phyloP scores from a whole-genome alignment of 495 filamentous ascomycete genomes.

The Bacidia gigantensis region DNA sequence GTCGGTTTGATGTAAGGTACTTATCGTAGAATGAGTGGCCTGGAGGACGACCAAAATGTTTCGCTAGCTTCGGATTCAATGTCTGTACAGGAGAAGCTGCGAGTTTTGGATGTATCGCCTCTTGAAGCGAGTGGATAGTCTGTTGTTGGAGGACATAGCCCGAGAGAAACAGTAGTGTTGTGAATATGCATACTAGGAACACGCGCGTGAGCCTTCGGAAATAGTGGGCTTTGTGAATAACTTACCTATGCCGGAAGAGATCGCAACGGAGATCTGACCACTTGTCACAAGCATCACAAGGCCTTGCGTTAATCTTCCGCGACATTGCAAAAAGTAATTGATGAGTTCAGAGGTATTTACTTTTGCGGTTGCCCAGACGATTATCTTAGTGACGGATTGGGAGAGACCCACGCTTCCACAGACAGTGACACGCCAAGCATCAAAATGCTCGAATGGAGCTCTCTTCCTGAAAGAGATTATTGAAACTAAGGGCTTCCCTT shows the following conservation, averaged over 20 bases:
- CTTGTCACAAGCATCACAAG: constrained; percentile 18
- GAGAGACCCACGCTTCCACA: no score
- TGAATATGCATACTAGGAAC: constrained; percentile 44
- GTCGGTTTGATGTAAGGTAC: constrained; percentile 19
- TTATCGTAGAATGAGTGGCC: constrained; percentile 23
- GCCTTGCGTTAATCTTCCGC: background rate
- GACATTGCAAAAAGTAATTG: background rate
- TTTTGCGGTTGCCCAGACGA: constrained; percentile 1
- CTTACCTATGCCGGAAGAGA: constrained; percentile 17
- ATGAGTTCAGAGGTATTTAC: background rate
- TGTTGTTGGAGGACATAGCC: constrained; percentile 60
- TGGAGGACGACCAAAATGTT: constrained; percentile 19
- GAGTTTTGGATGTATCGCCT: constrained; percentile 36
- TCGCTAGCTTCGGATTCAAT: constrained; percentile 13
- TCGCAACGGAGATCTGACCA: constrained; percentile 19
- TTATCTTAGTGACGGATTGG: no score
- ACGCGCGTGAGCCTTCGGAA: background rate
- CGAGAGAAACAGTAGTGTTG: constrained; percentile 51
- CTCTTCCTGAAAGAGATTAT: no score
- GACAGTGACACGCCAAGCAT: no score
- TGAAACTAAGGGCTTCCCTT: no score
- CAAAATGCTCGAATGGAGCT: no score
- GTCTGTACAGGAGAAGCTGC: constrained; percentile 4
- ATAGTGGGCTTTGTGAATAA: background rate
- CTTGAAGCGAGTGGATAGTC: constrained; percentile 48